A percentile compares a stretch with the other conserved stretches of the same genome.
Conservation (phyloP, 345 rosid species). For the Rubroshorea leprosula region DNA sequence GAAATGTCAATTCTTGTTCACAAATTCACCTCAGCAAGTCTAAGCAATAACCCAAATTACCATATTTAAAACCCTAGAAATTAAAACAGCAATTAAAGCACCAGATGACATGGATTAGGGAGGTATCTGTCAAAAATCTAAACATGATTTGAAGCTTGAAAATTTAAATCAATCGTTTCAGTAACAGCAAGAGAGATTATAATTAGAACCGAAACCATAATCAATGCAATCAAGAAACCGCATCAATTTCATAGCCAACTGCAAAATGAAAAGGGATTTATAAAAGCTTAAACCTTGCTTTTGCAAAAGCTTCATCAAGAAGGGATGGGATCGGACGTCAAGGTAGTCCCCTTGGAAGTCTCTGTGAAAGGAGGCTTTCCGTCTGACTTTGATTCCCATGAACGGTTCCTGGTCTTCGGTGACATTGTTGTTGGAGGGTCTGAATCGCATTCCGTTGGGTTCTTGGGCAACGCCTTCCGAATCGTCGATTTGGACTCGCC, state of each 20-base stretch:
- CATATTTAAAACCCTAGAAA: neutral
- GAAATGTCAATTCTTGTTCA: neutral
- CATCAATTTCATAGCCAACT: neutral
- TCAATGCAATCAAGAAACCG: neutral
- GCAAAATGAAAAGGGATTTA: neutral
- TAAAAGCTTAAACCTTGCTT: conserved; percentile 67
- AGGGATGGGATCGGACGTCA: conserved; percentile 62
- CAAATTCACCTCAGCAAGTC: neutral
- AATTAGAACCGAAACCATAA: too few relatives aligned
- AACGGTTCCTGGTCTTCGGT: conserved; percentile 80
- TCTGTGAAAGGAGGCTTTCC: conserved; percentile 76
- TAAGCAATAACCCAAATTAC: neutral
- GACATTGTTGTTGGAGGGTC: conserved; percentile 34
- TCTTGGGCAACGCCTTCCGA: conserved; percentile 31
- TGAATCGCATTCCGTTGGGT: conserved; percentile 24
- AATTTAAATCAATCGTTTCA: neutral
- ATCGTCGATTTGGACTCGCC: conserved; percentile 47
- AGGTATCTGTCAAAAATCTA: neutral
- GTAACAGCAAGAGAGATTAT: neutral
- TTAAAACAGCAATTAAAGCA: neutral
- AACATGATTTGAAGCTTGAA: neutral
- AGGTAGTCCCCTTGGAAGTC: conserved; percentile 82
- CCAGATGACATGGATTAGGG: too few relatives aligned
- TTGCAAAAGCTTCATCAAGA: conserved; percentile 61
- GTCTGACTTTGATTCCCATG: conserved; percentile 70